Conservation (phyloP, 805 yeast genomes). For the Torulaspora indica region DNA sequence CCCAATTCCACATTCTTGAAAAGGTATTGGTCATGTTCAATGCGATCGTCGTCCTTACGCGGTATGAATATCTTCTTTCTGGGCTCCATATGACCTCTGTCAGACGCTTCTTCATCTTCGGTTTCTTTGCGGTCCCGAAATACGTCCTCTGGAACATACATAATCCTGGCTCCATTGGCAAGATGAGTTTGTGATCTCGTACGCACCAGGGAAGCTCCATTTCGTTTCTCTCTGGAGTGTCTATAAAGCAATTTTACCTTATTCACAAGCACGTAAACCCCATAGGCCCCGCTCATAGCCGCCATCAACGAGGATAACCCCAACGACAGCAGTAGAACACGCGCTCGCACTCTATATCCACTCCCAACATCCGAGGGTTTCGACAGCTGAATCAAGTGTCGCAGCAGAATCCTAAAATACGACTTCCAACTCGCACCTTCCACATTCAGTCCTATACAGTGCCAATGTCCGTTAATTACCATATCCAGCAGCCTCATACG, state of each 20-base stretch:
- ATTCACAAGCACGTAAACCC: constrained; percentile 12
- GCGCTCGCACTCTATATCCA: constrained; percentile 26
- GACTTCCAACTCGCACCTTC: constrained; percentile 16
- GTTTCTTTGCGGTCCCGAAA: constrained; percentile 8
- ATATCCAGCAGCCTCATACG: constrained; percentile 6
- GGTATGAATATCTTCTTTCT: constrained; percentile 30
- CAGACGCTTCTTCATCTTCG: constrained; percentile 1
- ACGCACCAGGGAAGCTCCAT: constrained; percentile 19
- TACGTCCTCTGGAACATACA: constrained; percentile 30
- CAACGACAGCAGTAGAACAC: constrained; percentile 22
- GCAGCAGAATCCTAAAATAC: constrained; percentile 18
- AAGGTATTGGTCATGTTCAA: constrained; percentile 34
- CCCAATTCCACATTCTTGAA: constrained; percentile 31
- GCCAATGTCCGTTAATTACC: constrained; percentile 11
- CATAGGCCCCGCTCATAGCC: constrained; percentile 21
- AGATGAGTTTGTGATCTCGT: constrained; percentile 31
- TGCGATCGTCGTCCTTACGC: constrained; percentile 30
- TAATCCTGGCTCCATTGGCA: constrained; percentile 33
- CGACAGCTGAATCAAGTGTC: constrained; percentile 22
- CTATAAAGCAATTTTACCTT: constrained; percentile 15
- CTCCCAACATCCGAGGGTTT: constrained; percentile 23
- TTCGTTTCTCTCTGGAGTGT: constrained; percentile 8
- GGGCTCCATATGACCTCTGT: neutral
- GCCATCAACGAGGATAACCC: constrained; percentile 19
- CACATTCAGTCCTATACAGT: constrained; percentile 25